A percentile compares a stretch with the other conserved stretches of the same genome.
Evolutionary conservation across 2,329 filamentous ascomycete genomes (phyloP).

Genomic region (Zasmidium citrigriseum): DNA sequence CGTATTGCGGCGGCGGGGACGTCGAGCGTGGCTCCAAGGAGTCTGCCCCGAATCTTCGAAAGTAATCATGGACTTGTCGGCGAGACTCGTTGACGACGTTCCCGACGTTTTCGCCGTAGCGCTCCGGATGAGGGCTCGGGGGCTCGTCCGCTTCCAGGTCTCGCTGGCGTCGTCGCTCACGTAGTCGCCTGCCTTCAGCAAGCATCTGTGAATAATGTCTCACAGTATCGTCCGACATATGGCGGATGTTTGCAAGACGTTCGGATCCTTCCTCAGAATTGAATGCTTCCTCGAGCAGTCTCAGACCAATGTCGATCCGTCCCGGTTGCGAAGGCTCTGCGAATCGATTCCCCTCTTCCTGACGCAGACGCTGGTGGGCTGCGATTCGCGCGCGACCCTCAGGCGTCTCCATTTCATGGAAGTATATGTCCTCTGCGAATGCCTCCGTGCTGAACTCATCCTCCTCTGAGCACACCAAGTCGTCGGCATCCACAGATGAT

Average conservation of each 20-base stretch:
- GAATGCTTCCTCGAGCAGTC: conserved; percentile 34
- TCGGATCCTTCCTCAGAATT: conserved; percentile 29
- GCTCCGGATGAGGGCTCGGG: conserved; percentile 20
- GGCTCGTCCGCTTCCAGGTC: conserved; percentile 5
- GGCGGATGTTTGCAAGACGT: conserved; percentile 24
- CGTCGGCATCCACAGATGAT: conserved; percentile 57
- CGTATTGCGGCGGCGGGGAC: conserved; percentile 30
- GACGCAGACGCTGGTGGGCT: conserved; percentile 35
- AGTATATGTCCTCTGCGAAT: conserved; percentile 33
- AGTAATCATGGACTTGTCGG: conserved; percentile 25
- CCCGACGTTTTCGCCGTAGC: conserved; percentile 18
- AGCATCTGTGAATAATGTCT: conserved; percentile 14
- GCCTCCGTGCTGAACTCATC: conserved; percentile 26
- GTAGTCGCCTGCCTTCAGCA: conserved; percentile 4
- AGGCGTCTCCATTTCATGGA: conserved; percentile 24
- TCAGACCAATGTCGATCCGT: conserved; percentile 33
- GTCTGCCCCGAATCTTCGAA: conserved; percentile 24
- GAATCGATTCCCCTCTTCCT: conserved; percentile 29
- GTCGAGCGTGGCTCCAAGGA: conserved; percentile 11
- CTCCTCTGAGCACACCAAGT: conserved; percentile 34
- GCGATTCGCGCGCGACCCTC: conserved; percentile 30
- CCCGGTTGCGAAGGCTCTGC: conserved; percentile 24
- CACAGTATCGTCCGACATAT: conserved; percentile 8
- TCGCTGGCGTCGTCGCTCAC: not conserved
- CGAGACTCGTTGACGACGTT: conserved; percentile 18